Conservation (phyloP, 805 yeast genomes). For the Scheffersomyces stipitis region DNA sequence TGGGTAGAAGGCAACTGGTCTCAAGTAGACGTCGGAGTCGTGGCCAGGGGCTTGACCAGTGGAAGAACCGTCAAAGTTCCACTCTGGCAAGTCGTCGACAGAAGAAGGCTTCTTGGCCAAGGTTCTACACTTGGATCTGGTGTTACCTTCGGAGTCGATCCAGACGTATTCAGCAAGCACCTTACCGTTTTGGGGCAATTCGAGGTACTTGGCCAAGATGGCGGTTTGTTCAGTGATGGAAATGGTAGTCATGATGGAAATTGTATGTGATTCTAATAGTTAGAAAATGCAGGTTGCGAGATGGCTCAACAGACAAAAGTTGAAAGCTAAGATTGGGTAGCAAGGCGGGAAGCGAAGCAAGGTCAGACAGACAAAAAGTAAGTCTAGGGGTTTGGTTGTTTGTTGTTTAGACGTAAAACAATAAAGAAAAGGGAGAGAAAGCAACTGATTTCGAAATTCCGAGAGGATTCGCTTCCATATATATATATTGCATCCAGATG, state of each 20-base stretch:
- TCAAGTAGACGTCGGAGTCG: conserved; percentile 90
- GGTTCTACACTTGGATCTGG: conserved; percentile 95
- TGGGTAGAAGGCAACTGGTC: conserved; percentile 93
- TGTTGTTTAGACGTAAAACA: too few relatives aligned
- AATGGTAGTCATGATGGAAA: conserved; percentile 24
- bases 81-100: conserved; percentile 90
- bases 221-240: conserved; percentile 65
- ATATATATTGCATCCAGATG: too few relatives aligned
- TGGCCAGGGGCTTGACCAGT: conserved; percentile 98
- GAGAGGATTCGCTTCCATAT: too few relatives aligned
- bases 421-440: too few relatives aligned
- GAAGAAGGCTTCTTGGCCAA: conserved; percentile 64
- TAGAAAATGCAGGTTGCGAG: too few relatives aligned
- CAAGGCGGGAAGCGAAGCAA: too few relatives aligned
- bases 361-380: too few relatives aligned
- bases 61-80: conserved; percentile 99
- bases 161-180: conserved; percentile 96
- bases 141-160: conserved; percentile 89
- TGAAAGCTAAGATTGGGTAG: too few relatives aligned
- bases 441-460: too few relatives aligned
- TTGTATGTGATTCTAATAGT: too few relatives aligned
- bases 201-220: conserved; percentile 78
- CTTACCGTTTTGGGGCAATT: conserved; percentile 80
- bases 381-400: too few relatives aligned
- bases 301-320: too few relatives aligned